phyloP scores from a whole-genome alignment of 2,329 filamentous ascomycete species.

The Aspergillus sclerotialis region DNA sequence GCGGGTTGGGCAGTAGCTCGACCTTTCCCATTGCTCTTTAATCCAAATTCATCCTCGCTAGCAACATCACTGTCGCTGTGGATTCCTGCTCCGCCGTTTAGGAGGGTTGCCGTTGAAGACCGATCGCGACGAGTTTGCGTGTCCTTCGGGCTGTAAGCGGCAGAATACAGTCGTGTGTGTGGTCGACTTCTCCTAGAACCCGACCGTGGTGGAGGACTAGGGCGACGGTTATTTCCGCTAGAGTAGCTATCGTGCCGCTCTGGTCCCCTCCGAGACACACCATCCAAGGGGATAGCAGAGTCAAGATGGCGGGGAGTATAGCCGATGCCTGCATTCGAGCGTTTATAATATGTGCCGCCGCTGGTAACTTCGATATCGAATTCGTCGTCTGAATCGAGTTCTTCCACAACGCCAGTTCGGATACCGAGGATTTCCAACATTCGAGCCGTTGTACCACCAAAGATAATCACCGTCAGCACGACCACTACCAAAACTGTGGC shows the following conservation, averaged over 20 bases:
- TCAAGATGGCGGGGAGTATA: constrained; percentile 62
- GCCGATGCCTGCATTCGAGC: constrained; percentile 68
- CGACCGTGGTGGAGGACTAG: constrained; percentile 40
- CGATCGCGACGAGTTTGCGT: constrained; percentile 37
- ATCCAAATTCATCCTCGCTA: constrained; percentile 47
- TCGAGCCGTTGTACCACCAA: constrained; percentile 90
- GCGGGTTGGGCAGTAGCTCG: constrained; percentile 29
- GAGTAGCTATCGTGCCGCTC: constrained; percentile 44
- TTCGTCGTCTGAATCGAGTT: constrained; percentile 95
- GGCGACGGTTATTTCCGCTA: constrained; percentile 49
- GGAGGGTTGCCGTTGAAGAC: constrained; percentile 45
- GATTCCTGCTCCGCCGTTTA: constrained; percentile 32
- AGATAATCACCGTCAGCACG: constrained; percentile 96
- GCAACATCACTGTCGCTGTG: constrained; percentile 38
- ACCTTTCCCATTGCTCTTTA: constrained; percentile 31
- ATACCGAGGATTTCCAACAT: constrained; percentile 99
- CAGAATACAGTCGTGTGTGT: constrained; percentile 46
- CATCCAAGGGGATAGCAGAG: constrained; percentile 51
- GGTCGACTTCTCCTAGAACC: constrained; percentile 25
- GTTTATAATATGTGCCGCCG: constrained; percentile 71
- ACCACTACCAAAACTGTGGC: constrained; percentile 97
- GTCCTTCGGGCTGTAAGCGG: constrained; percentile 39
- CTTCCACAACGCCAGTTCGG: constrained; percentile 89
- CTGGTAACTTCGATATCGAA: constrained; percentile 85
- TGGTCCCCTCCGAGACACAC: constrained; percentile 34